Conservation (phyloP, 164 flowering plant species). For the Litsea cubeba region DNA sequence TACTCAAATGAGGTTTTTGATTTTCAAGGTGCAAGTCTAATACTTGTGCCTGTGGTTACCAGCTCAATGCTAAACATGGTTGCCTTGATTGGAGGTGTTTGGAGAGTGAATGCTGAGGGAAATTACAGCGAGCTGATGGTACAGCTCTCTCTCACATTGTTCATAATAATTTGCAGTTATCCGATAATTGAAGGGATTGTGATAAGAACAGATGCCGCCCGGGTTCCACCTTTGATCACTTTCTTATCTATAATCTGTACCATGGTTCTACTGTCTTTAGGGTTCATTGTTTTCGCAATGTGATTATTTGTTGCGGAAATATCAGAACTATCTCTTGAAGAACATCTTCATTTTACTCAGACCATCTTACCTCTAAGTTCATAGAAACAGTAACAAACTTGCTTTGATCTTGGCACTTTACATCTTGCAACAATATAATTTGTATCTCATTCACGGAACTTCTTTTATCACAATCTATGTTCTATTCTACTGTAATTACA, state of each 20-base stretch:
- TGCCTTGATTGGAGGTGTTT: constrained; percentile 14
- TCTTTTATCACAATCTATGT: not conserved
- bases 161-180: constrained; percentile 10
- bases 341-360: too few relatives aligned
- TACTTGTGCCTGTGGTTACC: constrained; percentile 22
- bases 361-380: too few relatives aligned
- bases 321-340: too few relatives aligned
- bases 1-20: constrained; percentile 25
- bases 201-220: constrained; percentile 15
- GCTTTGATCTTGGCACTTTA: not conserved
- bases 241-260: constrained; percentile 3
- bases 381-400: too few relatives aligned
- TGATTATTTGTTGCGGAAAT: too few relatives aligned
- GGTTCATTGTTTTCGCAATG: constrained; percentile 1
- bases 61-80: constrained; percentile 17
- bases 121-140: constrained; percentile 19
- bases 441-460: too few relatives aligned
- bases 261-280: constrained; percentile 10
- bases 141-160: constrained; percentile 17
- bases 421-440: too few relatives aligned
- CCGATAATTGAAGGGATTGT: constrained; percentile 29
- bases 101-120: constrained; percentile 7
- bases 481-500: not conserved
- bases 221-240: constrained; percentile 2
- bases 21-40: constrained; percentile 23